Conservation (phyloP, 2,329 filamentous ascomycete species). For the Septoria linicola region DNA sequence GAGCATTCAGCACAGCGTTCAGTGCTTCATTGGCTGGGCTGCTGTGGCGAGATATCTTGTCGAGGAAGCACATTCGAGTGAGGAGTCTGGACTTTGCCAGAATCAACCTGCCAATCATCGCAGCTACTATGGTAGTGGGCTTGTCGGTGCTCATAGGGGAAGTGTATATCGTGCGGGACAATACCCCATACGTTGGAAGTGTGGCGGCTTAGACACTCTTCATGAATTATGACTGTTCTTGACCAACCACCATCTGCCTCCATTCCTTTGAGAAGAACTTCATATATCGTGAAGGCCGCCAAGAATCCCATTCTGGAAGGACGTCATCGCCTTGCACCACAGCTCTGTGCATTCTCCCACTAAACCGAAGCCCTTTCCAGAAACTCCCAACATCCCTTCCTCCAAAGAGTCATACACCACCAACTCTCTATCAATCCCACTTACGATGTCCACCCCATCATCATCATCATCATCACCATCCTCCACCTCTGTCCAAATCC, state of each 20-base stretch:
- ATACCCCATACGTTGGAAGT: constrained; percentile 37
- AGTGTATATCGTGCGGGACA: constrained; percentile 58
- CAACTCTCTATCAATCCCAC: neutral
- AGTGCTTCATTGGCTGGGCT: constrained; percentile 70
- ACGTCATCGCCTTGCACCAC: constrained; percentile 2
- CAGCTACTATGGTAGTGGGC: constrained; percentile 65
- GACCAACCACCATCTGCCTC: neutral
- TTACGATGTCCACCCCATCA: neutral
- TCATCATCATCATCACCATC: too few relatives aligned
- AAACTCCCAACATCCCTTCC: neutral
- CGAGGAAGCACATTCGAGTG: constrained; percentile 66
- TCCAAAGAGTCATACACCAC: too few relatives aligned
- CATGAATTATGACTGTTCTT: neutral
- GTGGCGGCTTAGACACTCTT: neutral
- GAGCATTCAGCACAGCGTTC: constrained; percentile 70
- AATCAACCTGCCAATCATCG: constrained; percentile 69
- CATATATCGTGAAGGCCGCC: constrained; percentile 6
- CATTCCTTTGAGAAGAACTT: neutral
- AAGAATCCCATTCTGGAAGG: neutral
- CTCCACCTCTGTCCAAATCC: constrained; percentile 20
- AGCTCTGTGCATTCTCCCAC: neutral
- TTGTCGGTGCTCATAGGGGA: constrained; percentile 62
- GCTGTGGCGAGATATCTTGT: constrained; percentile 69
- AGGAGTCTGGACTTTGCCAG: constrained; percentile 63
- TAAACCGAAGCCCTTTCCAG: too few relatives aligned